Evolutionary conservation across 495 filamentous ascomycete species (phyloP), one percentile per base, ranked within the genome.

Genomic region (Hypoxylon subgilvum): DNA sequence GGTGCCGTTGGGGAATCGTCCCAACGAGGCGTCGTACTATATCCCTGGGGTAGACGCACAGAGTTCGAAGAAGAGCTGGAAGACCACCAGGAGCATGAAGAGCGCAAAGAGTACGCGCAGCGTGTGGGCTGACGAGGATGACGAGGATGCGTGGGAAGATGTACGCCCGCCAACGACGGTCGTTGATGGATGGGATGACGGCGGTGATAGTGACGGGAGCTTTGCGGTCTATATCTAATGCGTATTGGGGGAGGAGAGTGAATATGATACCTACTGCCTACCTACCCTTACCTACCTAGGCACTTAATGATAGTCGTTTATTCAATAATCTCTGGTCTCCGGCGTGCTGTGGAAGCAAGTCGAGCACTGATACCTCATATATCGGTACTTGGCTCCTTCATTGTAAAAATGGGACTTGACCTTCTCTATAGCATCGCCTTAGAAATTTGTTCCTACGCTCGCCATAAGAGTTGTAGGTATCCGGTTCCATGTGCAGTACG

Each of bases 141-240:
- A 63, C 19, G 56, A 63, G 0, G 64, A 65, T 27, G 57, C 57
- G 12, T 69, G 67, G 67, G 67, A 69, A 17, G 67, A 69, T 41
- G 57, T 69, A 41, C 52, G 55, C 1, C 67, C 67, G 18, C 61
- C 67, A 28, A 65, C 67, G 28, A 65, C 67, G 28, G 51, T 52
- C 2, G 34, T 67, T 4, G 64, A 57, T 1, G 67, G 57, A 5
- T 69, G 64, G 60, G 64, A 63, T 3, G 53, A 65, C 4, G 45
- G 23, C 7, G 56, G 22, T 1, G 61, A 42, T 35, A 69, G 64
- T 25, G 57, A 69, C 12, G 65, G 64, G 18, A 69, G 67, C 32
- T 69, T 69, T 52, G 53, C 67, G 16, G 51, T 67, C 41, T 67
- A 69, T 65, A 69, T 69, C 57, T 68, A 27, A 52, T 54, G 60